Evolutionary conservation across 352 stramenopile species (phyloP).

Genomic region (Pythium rhizo-oryzae): DNA sequence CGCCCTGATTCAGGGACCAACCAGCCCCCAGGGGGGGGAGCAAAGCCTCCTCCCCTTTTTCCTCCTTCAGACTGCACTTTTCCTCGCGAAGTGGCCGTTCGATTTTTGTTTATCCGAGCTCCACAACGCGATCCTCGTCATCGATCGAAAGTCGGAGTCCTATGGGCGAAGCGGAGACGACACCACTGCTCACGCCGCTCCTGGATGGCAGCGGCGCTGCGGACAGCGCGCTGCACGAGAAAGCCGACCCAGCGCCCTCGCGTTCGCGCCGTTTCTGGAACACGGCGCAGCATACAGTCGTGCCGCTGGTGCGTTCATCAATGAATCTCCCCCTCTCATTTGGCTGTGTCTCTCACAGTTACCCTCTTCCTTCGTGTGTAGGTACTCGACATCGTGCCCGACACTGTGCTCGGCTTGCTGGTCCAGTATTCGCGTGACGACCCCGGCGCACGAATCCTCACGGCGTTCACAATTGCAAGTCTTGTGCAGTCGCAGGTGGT

Average conservation of each 20-base stretch:
- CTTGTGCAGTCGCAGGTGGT: conserved; percentile 24
- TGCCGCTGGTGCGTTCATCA: background rate
- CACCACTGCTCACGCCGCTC: conserved; percentile 14
- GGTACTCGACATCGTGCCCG: conserved; percentile 23
- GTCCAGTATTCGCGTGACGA: conserved; percentile 30
- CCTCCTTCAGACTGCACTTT: too few relatives aligned
- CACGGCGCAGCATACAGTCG: conserved; percentile 11
- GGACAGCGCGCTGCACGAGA: background rate
- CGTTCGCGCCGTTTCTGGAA: background rate
- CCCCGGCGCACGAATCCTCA: conserved; percentile 29
- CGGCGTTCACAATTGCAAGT: conserved; percentile 27
- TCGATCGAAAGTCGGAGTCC: background rate
- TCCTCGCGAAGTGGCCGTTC: too few relatives aligned
- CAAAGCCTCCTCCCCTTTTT: too few relatives aligned
- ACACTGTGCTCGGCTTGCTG: conserved; percentile 21
- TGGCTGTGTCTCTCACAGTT: background rate
- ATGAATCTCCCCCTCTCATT: background rate
- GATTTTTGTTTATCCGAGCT: too few relatives aligned
- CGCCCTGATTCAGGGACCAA: too few relatives aligned
- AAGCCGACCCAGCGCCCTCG: background rate
- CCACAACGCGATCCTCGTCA: background rate
- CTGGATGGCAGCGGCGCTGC: background rate
- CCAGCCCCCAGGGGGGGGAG: too few relatives aligned
- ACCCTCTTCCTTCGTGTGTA: background rate
- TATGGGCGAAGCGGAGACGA: background rate